These are phyloP conservation scores for Osmanthus fragrans DNA, from an alignment of 257 asterid species.

Conservation along the genomic window DNA sequence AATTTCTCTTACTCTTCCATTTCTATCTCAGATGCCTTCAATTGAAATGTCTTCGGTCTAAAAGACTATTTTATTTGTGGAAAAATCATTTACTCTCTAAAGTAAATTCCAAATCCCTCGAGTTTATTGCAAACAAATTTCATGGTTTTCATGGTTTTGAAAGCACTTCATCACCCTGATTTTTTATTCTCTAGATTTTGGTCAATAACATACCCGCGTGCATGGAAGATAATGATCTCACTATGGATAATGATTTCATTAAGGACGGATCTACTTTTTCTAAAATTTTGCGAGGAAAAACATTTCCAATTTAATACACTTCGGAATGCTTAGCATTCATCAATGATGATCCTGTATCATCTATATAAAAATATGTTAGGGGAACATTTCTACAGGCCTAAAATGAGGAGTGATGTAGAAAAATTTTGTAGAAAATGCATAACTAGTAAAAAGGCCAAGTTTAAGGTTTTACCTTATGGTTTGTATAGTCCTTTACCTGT, in stretches of 20 bases:
- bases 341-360: slow-evolving; percentile 77
- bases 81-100: slow-evolving; percentile 46
- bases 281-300: slow-evolving; percentile 59
- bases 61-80: slow-evolving; percentile 43
- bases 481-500: too few species aligned
- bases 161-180: neutral
- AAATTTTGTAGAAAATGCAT: too few species aligned
- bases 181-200: slow-evolving; percentile 30
- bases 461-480: too few species aligned
- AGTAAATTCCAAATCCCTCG: slow-evolving; percentile 32
- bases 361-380: slow-evolving; percentile 37
- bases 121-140: neutral
- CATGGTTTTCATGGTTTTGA: slow-evolving; percentile 1
- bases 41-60: slow-evolving; percentile 27
- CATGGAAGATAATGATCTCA: slow-evolving; percentile 46
- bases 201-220: slow-evolving; percentile 37
- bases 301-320: slow-evolving; percentile 61
- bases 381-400: too few species aligned
- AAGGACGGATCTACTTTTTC: slow-evolving; percentile 49
- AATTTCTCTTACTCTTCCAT: neutral
- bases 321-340: slow-evolving; percentile 73
- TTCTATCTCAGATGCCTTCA: slow-evolving; percentile 47
- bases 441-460: too few species aligned
- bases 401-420: too few species aligned
- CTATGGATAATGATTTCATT: slow-evolving; percentile 45